Evolutionary conservation across 2,329 filamentous ascomycete species (phyloP), one percentile per base, ranked within the genome.

Genomic region (Lasiodiplodia hormozganensis): DNA sequence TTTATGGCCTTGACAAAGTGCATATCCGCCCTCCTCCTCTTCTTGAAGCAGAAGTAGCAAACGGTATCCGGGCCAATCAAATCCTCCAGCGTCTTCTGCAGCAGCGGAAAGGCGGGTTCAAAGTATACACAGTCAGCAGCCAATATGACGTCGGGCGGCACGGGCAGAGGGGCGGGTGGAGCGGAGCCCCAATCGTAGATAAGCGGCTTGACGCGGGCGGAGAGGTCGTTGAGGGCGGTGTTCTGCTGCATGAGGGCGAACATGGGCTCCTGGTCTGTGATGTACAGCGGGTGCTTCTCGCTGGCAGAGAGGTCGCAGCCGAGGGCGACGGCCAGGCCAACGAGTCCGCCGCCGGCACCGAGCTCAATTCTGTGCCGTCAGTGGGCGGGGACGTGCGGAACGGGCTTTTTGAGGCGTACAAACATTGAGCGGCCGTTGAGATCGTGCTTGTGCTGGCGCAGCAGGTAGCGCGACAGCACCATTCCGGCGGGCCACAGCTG

Each of bases 111-210:
- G 1, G 96, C 93, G 2, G 95, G 94, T 80, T 98, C 96, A 79
- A 97, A 97, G 83, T 98, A 99, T 60, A 97, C 94, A 81, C 95
- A 98, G 79, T 98, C 96, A 51, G 94, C 95, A 3, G 96, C 96
- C n/a, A 98, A 86, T 68, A 99, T 89, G 67, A 97, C 85, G 74
- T 94, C 89, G 21, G 94, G 93, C 70, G 87, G 87, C 73, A 85
- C 83, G 67, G 84, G 80, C 62, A 83, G 70, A 68, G 73, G 65
- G 69, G 79, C 67, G 70, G 81, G 77, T 38, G 78, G 75, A 18
- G 82, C 74, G 38, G 80, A 75, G 21, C 85, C 86, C 95, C 95
- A 97, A 78, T 97, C 92, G 72, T 97, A 86, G 31, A 97, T 84
- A 67, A 87, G 82, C 18, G 93, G 88, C 71, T 85, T 83, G 57